Base-by-base conservation (phyloP, 352 stramenopile species). In the Phytophthora tentaculata region DNA sequence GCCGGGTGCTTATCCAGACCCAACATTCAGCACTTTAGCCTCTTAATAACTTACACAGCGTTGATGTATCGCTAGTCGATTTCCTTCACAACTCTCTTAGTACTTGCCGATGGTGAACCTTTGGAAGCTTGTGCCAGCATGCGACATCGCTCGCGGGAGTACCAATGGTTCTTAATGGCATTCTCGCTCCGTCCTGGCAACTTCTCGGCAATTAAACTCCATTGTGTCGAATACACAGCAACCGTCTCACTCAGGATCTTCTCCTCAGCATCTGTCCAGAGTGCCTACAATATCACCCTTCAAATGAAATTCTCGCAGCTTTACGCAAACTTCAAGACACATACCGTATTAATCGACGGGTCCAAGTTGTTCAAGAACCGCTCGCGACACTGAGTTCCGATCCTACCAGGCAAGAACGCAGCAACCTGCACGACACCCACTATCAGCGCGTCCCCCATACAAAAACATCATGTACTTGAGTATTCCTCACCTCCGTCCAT, bases 351-450 rank as follows among this genome's bases (percentile, higher is more conserved):
- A 29, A 91, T 76, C 0, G 71, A 69, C 2, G 77, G 73, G 19
- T 91, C 73, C 19, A 91, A 51, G 12, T 90, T 76, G 49, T 94
- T 92, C 35, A 82, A 16, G 49, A 84, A 94, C 20, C 86, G 79
- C 49, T 94, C 86, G 12, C 86, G 84, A 26, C 86, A 94, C 50
- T 94, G 86, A 26, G 89, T 94, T 16, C 80, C 83, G 7, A 88
- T 35, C 7, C 86, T 69, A 1, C 84, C 82, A 14, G 82, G 81
- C 45, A 94, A 74, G n/a, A 73, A 75, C 0, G 43, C 44, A 17
- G 82, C 83, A 54, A 94, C 80, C 86, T 94, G 62, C 32, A 19
- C 48, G 7, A 17, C 23, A 37, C 51, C n/a, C 16, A 48, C 22
- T 23, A 19, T 49, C 19, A 71, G 5, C 23, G 63, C 23, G 49